Evolutionary conservation across 108 stramenopile species (phyloP).

Genomic region (Cyclotella distinguenda): DNA sequence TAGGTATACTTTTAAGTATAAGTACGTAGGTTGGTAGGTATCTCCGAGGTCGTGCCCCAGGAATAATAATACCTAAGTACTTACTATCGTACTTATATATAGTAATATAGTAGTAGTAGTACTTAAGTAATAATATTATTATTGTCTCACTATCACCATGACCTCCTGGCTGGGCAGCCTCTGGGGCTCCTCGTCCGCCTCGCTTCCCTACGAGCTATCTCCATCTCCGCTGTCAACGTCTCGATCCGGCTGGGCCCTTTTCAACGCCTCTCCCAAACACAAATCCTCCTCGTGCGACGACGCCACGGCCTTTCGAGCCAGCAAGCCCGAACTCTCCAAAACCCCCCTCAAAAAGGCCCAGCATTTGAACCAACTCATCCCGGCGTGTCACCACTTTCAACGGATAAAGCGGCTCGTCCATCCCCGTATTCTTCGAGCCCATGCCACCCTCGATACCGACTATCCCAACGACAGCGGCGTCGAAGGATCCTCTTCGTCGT

Average conservation of each 20-base stretch:
- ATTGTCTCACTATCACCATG: slow-evolving; percentile 18
- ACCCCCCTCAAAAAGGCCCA: slow-evolving; percentile 22
- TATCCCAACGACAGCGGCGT: slow-evolving; percentile 53
- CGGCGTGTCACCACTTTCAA: slow-evolving; percentile 82
- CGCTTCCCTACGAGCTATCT: slow-evolving; percentile 76
- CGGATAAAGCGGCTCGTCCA: slow-evolving; percentile 72
- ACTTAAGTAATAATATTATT: too few relatives aligned
- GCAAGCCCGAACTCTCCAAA: slow-evolving; percentile 64
- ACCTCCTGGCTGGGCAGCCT: slow-evolving; percentile 37
- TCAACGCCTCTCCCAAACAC: slow-evolving; percentile 58
- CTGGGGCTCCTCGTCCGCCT: slow-evolving; percentile 72
- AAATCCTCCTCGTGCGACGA: slow-evolving; percentile 37
- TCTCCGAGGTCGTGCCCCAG: too few relatives aligned
- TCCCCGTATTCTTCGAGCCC: slow-evolving; percentile 72
- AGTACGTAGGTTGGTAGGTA: too few relatives aligned
- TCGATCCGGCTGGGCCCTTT: slow-evolving; percentile 74
- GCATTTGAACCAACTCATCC: slow-evolving; percentile 60
- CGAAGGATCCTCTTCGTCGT: slow-evolving; percentile 9
- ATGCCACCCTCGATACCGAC: slow-evolving; percentile 83
- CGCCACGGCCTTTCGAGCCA: slow-evolving; percentile 70
- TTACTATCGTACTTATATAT: too few relatives aligned
- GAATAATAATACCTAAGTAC: too few relatives aligned
- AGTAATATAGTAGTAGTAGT: too few relatives aligned
- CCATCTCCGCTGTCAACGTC: slow-evolving; percentile 51
- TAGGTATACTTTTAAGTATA: too few relatives aligned